Percentiles rank a stretch among this genome's conserved stretches.
These are phyloP conservation scores for Paracorniculantispora psalliotae DNA, from an alignment of 2,329 filamentous ascomycete genomes.

Conservation along the genomic window DNA sequence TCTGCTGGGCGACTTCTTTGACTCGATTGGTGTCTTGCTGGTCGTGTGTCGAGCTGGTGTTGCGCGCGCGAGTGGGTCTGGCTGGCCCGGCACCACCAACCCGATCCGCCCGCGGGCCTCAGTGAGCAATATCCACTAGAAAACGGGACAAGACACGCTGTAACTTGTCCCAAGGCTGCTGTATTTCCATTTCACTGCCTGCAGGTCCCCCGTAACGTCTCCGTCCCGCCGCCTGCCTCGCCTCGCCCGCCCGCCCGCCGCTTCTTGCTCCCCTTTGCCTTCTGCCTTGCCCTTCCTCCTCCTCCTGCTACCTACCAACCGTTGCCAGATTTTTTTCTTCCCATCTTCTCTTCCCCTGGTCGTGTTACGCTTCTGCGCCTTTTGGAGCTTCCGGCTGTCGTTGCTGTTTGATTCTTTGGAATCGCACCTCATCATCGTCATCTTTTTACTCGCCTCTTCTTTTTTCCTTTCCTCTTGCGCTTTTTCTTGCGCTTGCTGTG, in stretches of 20 bases:
- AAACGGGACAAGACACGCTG: background rate
- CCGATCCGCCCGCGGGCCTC: slow-evolving; percentile 6
- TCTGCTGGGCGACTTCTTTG: background rate
- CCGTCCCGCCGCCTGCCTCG: background rate
- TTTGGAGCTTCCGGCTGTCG: background rate
- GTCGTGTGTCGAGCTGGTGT: slow-evolving; percentile 5
- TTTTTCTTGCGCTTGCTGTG: background rate
- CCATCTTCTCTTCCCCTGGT: background rate
- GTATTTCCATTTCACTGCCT: too few species aligned
- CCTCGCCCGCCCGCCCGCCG: background rate
- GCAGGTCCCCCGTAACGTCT: background rate
- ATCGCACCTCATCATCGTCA: background rate
- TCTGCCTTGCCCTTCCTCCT: background rate
- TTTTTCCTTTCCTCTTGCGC: background rate
- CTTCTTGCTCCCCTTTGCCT: background rate
- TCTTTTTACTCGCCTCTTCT: background rate
- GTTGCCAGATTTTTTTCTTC: slow-evolving; percentile 5
- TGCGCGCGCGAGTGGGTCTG: slow-evolving; percentile 8
- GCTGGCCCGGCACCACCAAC: slow-evolving; percentile 7
- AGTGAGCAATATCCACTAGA: too few species aligned
- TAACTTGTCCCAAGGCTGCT: background rate
- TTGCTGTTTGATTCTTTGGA: background rate
- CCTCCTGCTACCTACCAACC: too few species aligned
- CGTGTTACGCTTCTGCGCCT: background rate
- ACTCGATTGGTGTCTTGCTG: background rate